These are phyloP conservation scores for Alternaria panax DNA, from an alignment of 2,329 filamentous ascomycete genomes.

Conservation along the genomic window DNA sequence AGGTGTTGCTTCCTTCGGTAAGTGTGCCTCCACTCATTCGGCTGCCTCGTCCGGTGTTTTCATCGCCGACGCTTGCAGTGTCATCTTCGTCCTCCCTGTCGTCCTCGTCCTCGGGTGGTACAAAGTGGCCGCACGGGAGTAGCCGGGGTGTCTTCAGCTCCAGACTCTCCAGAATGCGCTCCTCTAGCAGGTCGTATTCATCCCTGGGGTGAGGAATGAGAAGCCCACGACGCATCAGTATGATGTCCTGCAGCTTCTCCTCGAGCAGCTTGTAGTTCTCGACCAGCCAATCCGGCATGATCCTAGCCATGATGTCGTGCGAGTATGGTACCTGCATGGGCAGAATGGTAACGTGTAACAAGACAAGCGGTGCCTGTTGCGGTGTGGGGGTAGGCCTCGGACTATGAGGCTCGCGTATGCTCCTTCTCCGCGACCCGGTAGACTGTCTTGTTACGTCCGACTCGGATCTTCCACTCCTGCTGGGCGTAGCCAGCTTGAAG, in stretches of 20 bases:
- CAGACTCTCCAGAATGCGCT: conserved; percentile 76
- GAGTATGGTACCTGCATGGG: conserved; percentile 72
- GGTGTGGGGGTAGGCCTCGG: conserved; percentile 39
- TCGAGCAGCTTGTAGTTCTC: conserved; percentile 72
- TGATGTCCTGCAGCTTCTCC: conserved; percentile 74
- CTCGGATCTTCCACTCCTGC: conserved; percentile 41
- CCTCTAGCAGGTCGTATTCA: conserved; percentile 81
- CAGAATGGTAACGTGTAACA: conserved; percentile 79
- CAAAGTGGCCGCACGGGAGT: conserved; percentile 78
- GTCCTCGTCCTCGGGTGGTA: conserved; percentile 50
- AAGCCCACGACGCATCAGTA: conserved; percentile 72
- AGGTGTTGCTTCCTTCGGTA: conserved; percentile 38
- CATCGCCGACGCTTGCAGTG: conserved; percentile 44
- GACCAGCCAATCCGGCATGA: conserved; percentile 59
- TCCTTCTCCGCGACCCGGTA: conserved; percentile 36
- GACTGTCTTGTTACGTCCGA: conserved; percentile 40
- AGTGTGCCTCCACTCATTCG: conserved; percentile 48
- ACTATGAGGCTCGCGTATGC: conserved; percentile 36
- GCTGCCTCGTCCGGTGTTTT: conserved; percentile 43
- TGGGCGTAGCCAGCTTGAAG: conserved; percentile 46
- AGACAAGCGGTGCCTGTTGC: conserved; percentile 71
- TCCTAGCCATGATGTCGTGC: conserved; percentile 56
- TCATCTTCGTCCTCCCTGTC: conserved; percentile 51
- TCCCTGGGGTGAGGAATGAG: conserved; percentile 79
- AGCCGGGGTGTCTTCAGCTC: conserved; percentile 75